Evolutionary conservation across 2,329 filamentous ascomycete species (phyloP).

Genomic region (Botryotinia calthae): DNA sequence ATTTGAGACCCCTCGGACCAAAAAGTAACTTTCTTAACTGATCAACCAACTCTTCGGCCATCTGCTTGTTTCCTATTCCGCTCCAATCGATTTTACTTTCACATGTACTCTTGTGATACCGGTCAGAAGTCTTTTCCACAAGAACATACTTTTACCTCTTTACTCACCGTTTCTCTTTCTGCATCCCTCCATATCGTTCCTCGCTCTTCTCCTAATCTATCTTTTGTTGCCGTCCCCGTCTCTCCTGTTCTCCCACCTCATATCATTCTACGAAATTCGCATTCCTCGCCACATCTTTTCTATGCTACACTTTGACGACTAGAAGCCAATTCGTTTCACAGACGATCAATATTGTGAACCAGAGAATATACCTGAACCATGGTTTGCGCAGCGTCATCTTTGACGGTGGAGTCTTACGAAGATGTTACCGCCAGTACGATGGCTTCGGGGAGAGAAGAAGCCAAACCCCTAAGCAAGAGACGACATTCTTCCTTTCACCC

Average conservation of each 20-base stretch:
- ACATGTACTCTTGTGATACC: slow-evolving; percentile 14
- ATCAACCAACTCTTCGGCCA: background rate
- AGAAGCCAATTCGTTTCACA: background rate
- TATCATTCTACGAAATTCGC: background rate
- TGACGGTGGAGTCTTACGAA: slow-evolving; percentile 39
- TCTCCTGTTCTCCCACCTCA: background rate
- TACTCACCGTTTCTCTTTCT: background rate
- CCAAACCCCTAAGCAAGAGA: slow-evolving; percentile 35
- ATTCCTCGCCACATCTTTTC: background rate
- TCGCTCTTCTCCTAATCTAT: background rate
- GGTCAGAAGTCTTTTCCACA: slow-evolving; percentile 15
- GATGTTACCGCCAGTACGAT: slow-evolving; percentile 27
- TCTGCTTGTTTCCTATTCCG: background rate
- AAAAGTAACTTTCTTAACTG: background rate
- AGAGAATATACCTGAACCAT: slow-evolving; percentile 27
- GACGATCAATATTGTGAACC: background rate
- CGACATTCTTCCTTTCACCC: slow-evolving; percentile 59
- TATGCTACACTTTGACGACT: background rate
- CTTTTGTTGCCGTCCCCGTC: background rate
- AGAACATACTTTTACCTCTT: background rate
- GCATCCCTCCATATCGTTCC: background rate
- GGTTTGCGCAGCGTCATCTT: slow-evolving; percentile 36
- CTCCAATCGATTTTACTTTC: slow-evolving; percentile 15
- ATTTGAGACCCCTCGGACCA: background rate
- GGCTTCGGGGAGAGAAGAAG: slow-evolving; percentile 27